phyloP scores from a whole-genome alignment of 345 rosid species.

The Combretum micranthum region DNA sequence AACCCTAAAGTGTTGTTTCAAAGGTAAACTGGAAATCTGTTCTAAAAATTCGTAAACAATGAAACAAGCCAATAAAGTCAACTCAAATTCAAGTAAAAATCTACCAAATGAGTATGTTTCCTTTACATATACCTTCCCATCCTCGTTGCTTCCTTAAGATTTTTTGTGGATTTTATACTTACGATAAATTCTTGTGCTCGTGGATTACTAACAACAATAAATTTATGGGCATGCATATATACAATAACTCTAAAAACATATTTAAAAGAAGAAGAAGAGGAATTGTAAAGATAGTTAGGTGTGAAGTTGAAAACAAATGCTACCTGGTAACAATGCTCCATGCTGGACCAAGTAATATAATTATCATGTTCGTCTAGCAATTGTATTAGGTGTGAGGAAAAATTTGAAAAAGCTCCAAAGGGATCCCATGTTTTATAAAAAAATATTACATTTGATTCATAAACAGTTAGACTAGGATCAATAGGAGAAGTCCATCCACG shows the following conservation, averaged over 20 bases:
- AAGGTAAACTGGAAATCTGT: too few relatives aligned
- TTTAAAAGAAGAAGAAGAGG: neutral
- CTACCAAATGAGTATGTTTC: constrained; percentile 57
- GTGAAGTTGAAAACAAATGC: too few relatives aligned
- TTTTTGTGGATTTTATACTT: constrained; percentile 51
- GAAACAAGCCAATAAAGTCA: too few relatives aligned
- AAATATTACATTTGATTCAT: constrained; percentile 66
- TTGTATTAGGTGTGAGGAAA: constrained; percentile 82
- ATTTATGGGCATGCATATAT: constrained; percentile 54
- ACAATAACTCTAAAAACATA: neutral
- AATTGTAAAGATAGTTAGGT: too few relatives aligned
- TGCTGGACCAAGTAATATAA: constrained; percentile 66
- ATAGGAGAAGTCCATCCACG: constrained; percentile 74
- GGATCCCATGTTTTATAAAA: constrained; percentile 95
- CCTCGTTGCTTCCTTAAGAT: constrained; percentile 91
- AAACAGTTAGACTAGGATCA: constrained; percentile 63
- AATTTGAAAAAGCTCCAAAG: constrained; percentile 86
- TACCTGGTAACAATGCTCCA: constrained; percentile 94
- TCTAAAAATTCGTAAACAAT: too few relatives aligned
- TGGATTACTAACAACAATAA: constrained; percentile 47
- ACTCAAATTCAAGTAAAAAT: constrained; percentile 7
- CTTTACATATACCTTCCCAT: constrained; percentile 67
- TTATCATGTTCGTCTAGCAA: constrained; percentile 48
- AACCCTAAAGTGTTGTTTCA: too few relatives aligned
- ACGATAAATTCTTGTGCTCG: constrained; percentile 49